Base-by-base conservation (phyloP, 768 basidiomycete species). In the Fistulinella prunicolor region DNA sequence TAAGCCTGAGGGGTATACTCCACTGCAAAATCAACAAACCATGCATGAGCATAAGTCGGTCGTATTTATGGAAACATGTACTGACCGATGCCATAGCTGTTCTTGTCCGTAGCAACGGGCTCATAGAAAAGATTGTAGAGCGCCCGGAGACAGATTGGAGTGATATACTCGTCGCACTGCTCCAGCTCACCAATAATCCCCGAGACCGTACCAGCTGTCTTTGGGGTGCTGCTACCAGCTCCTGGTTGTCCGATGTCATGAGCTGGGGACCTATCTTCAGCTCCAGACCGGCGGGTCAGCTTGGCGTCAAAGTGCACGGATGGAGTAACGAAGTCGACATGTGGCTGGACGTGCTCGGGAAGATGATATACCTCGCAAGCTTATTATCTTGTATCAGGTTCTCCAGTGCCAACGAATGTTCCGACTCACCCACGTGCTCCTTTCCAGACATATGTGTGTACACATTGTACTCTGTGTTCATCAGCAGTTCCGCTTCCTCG, bases 1-100 rank as follows among this genome's bases (percentile, higher is more conserved):
- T 59, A 69, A 13, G 66, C 59, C 45, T 64, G 53, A 9, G 70
- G 70, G 6, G 66, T 60, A 46, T 61, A 71, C 44, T 72, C 71
- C 44, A 61, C 68, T 68, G 48, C 6, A 14, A 26, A n/a, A 42
- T 9, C 19, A 36, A 14, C 17, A 41, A 39, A n/a, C 12, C 2
- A 24, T 6, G 19, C 17, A 17, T 45, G 22, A 57, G 38, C 20
- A 17, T 2, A 28, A 23, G 17, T 23, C 3, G 10, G 3, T 14
- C 2, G 16, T 5, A 6, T 24, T 28, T 6, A 7, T 26, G 6
- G 29, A 34, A 41, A 30, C 0, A 4, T 13, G 12, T n/a, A 46
- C 51, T 54, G 12, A 67, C 67, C 62, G 6, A 70, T 56, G 19
- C 70, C 70, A 19, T 57, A 72, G 37, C 64, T 69, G 38, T 72